A percentile compares a stretch with the other conserved stretches of the same genome.
These are phyloP conservation scores for Graphiopsis chlorocephala DNA, from an alignment of 2,329 filamentous ascomycete genomes.

Conservation along the genomic window DNA sequence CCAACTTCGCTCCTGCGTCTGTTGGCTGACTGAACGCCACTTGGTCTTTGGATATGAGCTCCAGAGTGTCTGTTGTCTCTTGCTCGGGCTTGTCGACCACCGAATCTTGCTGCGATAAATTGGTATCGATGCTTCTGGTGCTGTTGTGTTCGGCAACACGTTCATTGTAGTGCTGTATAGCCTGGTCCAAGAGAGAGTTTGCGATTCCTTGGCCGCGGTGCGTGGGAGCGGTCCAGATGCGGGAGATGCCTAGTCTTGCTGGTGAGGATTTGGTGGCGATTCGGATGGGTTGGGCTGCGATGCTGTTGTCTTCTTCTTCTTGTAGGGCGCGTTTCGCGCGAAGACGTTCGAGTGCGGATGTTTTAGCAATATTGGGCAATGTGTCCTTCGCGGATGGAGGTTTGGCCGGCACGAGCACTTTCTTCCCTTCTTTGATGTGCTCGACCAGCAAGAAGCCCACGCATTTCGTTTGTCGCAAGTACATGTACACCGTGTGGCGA, in stretches of 20 bases:
- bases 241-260: slow-evolving; percentile 60
- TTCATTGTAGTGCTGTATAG: slow-evolving; percentile 24
- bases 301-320: slow-evolving; percentile 4
- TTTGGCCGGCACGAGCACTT: slow-evolving; percentile 41
- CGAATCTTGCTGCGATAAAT: background rate
- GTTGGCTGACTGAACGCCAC: slow-evolving; percentile 68
- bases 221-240: slow-evolving; percentile 62
- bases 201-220: slow-evolving; percentile 59
- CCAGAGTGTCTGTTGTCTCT: slow-evolving; percentile 31
- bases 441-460: slow-evolving; percentile 62
- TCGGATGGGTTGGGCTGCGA: slow-evolving; percentile 20
- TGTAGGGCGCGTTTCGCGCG: slow-evolving; percentile 16
- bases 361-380: background rate
- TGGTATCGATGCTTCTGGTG: background rate
- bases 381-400: background rate
- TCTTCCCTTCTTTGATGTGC: slow-evolving; percentile 56
- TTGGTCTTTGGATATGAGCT: slow-evolving; percentile 52
- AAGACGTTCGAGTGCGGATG: slow-evolving; percentile 11
- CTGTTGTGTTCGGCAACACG: background rate
- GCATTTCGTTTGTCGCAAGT: slow-evolving; percentile 60
- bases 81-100: background rate
- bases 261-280: slow-evolving; percentile 27
- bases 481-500: slow-evolving; percentile 60
- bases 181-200: slow-evolving; percentile 52
- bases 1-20: slow-evolving; percentile 56